Evolutionary conservation across 148 eudicot genomes (phyloP).

Genomic region (Rhododendron henanense): DNA sequence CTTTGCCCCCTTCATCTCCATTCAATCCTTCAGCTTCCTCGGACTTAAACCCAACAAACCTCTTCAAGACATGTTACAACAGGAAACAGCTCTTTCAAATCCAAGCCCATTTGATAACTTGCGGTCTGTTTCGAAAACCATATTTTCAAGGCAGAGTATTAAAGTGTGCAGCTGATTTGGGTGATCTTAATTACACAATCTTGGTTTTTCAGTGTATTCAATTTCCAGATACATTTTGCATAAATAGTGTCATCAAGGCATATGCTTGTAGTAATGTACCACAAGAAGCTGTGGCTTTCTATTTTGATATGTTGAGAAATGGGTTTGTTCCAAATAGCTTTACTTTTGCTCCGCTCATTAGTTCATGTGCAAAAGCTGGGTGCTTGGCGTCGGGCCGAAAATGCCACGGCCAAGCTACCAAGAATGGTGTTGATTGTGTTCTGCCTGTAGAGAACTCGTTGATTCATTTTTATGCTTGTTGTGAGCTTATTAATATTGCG

Average conservation of each 20-base stretch:
- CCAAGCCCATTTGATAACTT: constrained; percentile 50
- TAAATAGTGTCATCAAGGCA: constrained; percentile 60
- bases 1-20: constrained; percentile 3
- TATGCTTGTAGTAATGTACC: constrained; percentile 41
- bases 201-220: constrained; percentile 38
- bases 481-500: constrained; percentile 47
- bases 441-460: constrained; percentile 60
- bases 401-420: constrained; percentile 66
- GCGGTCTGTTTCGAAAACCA: constrained; percentile 49
- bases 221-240: constrained; percentile 49
- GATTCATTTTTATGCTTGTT: constrained; percentile 65
- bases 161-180: constrained; percentile 37
- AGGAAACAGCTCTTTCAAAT: constrained; percentile 44
- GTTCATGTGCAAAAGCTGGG: constrained; percentile 56
- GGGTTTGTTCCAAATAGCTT: constrained; percentile 58
- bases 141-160: constrained; percentile 51
- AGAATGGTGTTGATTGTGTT: constrained; percentile 57
- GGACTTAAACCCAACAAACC: constrained; percentile 8
- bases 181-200: constrained; percentile 38
- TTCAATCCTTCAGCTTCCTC: background rate
- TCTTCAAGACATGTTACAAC: constrained; percentile 27
- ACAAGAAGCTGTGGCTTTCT: constrained; percentile 40
- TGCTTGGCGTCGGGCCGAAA: constrained; percentile 27
- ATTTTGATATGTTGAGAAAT: constrained; percentile 45
- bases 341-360: constrained; percentile 59